These are phyloP conservation scores for Trametes pubescens DNA, from an alignment of 1,284 basidiomycete genomes.

Conservation along the genomic window DNA sequence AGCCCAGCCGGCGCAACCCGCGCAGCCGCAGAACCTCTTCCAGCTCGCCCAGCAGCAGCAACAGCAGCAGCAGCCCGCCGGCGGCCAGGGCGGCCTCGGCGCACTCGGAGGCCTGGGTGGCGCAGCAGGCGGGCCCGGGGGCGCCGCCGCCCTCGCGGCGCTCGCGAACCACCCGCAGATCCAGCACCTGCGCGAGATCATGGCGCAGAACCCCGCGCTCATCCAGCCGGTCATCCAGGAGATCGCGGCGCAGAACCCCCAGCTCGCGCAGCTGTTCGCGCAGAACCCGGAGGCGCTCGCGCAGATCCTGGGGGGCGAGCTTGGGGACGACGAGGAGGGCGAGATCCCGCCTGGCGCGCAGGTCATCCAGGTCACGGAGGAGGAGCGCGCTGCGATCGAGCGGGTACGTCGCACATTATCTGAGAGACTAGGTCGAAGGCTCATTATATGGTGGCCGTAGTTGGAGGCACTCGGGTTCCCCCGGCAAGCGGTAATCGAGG, in stretches of 20 bases:
- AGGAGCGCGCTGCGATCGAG: slow-evolving; percentile 88
- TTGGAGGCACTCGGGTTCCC: slow-evolving; percentile 89
- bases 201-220: slow-evolving; percentile 79
- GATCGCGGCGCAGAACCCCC: slow-evolving; percentile 78
- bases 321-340: slow-evolving; percentile 54
- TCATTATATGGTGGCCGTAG: slow-evolving; percentile 48
- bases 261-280: slow-evolving; percentile 70
- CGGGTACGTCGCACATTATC: slow-evolving; percentile 62
- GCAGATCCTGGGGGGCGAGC: slow-evolving; percentile 64
- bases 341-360: slow-evolving; percentile 70
- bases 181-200: slow-evolving; percentile 72
- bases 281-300: slow-evolving; percentile 77
- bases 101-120: slow-evolving; percentile 34
- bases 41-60: slow-evolving; percentile 83
- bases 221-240: slow-evolving; percentile 88
- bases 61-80: slow-evolving; percentile 46
- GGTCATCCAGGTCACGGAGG: slow-evolving; percentile 81
- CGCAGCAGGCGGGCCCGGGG: slow-evolving; percentile 43
- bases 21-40: slow-evolving; percentile 75
- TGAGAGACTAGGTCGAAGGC: slow-evolving; percentile 8
- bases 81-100: slow-evolving; percentile 21
- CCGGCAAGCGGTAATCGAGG: slow-evolving; percentile 80
- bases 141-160: slow-evolving; percentile 54
- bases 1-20: slow-evolving; percentile 45
- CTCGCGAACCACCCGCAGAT: slow-evolving; percentile 72